phyloP scores from a whole-genome alignment of 1,284 basidiomycete species.

The Pterulicium gracile region DNA sequence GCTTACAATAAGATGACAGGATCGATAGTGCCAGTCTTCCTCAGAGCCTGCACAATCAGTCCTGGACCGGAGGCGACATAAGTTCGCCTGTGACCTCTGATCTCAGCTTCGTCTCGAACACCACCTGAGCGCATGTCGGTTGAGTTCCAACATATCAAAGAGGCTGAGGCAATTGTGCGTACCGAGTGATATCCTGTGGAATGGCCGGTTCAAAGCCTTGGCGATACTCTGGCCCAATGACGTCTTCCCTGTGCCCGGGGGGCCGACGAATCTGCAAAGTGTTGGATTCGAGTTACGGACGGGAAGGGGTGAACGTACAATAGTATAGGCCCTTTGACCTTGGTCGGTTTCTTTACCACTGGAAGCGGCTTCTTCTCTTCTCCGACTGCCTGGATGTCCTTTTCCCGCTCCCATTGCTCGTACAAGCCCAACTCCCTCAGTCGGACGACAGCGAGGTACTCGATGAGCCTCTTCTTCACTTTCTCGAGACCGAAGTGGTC shows the following conservation, averaged over 20 bases:
- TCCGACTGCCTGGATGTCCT: constrained; percentile 9
- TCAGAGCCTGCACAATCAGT: constrained; percentile 78
- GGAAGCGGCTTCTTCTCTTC: constrained; percentile 8
- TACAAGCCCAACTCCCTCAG: constrained; percentile 55
- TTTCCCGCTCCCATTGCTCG: constrained; percentile 21
- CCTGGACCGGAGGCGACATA: constrained; percentile 85
- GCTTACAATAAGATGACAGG: constrained; percentile 71
- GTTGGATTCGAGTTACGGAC: neutral
- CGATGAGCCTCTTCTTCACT: constrained; percentile 83
- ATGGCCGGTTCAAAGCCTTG: constrained; percentile 71
- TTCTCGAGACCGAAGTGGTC: constrained; percentile 88
- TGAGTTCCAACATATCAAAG: too few species aligned
- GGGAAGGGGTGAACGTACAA: constrained; percentile 34
- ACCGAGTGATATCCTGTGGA: constrained; percentile 84
- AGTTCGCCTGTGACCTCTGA: constrained; percentile 82
- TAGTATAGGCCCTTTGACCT: constrained; percentile 73
- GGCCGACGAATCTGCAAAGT: constrained; percentile 57
- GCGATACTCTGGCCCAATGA: constrained; percentile 83
- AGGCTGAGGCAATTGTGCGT: too few species aligned
- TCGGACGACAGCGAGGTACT: constrained; percentile 83
- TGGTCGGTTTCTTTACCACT: constrained; percentile 12
- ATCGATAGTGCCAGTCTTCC: constrained; percentile 77
- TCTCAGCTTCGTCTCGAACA: constrained; percentile 86
- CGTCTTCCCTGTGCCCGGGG: constrained; percentile 79
- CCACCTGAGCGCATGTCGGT: constrained; percentile 51